Conservation (phyloP, 192 early-diverging fungal species). For the Ambispora gerdemannii region DNA sequence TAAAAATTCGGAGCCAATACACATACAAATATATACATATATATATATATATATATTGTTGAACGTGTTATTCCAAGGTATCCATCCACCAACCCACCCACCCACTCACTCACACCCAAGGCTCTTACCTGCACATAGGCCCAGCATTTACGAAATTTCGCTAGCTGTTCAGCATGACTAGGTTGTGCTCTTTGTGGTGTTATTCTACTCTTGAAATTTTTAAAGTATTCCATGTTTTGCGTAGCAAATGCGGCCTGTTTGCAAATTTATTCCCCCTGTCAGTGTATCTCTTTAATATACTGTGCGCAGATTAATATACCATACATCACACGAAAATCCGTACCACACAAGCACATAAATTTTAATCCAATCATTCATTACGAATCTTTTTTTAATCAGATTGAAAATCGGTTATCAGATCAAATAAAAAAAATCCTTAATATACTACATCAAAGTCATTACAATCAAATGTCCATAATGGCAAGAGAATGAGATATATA, state of each 20-base stretch:
- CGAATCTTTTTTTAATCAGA: too few relatives aligned
- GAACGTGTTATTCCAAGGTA: background rate
- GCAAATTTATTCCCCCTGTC: background rate
- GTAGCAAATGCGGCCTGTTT: background rate
- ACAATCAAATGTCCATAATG: background rate
- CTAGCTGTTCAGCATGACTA: constrained; percentile 58
- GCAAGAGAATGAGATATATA: too few relatives aligned
- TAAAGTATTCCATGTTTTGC: constrained; percentile 59
- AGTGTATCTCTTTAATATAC: background rate
- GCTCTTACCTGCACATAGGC: constrained; percentile 54
- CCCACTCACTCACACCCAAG: background rate
- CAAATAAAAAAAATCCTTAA: background rate
- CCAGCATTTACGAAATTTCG: constrained; percentile 73
- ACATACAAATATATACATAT: too few relatives aligned
- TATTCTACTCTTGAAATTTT: constrained; percentile 62
- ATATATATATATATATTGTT: too few relatives aligned
- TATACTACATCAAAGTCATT: too few relatives aligned
- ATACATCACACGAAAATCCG: background rate
- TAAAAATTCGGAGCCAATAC: background rate
- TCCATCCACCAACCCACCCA: background rate
- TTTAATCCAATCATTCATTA: too few relatives aligned
- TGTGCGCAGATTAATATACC: background rate
- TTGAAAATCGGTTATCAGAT: too few relatives aligned
- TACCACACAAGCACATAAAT: background rate
- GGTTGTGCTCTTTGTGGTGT: constrained; percentile 59